Conservation (phyloP, 1,284 basidiomycete genomes). For the Pseudozyma tsukubaensis region DNA sequence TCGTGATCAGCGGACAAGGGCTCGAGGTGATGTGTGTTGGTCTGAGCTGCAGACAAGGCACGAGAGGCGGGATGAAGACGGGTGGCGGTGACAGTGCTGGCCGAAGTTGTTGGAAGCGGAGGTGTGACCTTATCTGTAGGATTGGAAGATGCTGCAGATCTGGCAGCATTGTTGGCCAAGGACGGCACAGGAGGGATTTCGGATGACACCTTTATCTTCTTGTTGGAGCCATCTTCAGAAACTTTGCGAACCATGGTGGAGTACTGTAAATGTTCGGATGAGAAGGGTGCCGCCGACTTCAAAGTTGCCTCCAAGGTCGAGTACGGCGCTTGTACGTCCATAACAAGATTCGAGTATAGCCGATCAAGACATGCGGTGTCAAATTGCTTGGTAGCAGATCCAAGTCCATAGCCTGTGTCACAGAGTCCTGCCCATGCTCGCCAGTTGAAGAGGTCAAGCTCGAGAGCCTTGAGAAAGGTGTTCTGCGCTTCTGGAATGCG, state of each 20-base stretch:
- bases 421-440: slow-evolving; percentile 60
- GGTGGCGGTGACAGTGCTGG: slow-evolving; percentile 33
- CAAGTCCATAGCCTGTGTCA: slow-evolving; percentile 49
- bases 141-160: slow-evolving; percentile 12
- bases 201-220: slow-evolving; percentile 44
- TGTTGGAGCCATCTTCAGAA: slow-evolving; percentile 45
- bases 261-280: slow-evolving; percentile 5
- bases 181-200: slow-evolving; percentile 29
- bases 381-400: slow-evolving; percentile 15
- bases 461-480: slow-evolving; percentile 39
- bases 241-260: slow-evolving; percentile 38
- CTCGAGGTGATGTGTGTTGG: slow-evolving; percentile 34
- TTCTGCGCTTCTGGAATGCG: slow-evolving; percentile 45
- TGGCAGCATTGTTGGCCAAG: slow-evolving; percentile 7
- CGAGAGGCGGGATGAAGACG: slow-evolving; percentile 38
- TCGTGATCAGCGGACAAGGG: slow-evolving; percentile 18
- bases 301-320: slow-evolving; percentile 17
- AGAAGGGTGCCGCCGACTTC: slow-evolving; percentile 17
- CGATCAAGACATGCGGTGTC: slow-evolving; percentile 21
- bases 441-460: slow-evolving; percentile 60
- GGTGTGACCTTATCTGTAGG: slow-evolving; percentile 28
- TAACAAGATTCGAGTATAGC: slow-evolving; percentile 19
- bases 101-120: slow-evolving; percentile 36
- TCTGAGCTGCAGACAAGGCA: slow-evolving; percentile 33
- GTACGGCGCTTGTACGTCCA: slow-evolving; percentile 24